Conservation (phyloP, 2,329 filamentous ascomycete species). For the Hypoxylon sp. region DNA sequence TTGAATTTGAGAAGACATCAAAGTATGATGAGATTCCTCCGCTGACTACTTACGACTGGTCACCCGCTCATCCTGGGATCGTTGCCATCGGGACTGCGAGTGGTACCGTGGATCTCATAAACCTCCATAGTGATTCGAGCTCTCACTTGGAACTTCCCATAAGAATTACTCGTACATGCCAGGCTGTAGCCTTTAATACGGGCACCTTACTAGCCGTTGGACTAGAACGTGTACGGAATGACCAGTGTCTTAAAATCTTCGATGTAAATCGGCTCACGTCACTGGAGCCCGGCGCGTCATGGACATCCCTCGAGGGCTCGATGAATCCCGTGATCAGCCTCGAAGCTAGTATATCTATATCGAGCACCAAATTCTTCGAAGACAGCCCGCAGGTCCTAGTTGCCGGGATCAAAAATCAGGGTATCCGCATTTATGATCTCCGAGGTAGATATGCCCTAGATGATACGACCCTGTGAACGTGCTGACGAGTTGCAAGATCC, state of each 20-base stretch:
- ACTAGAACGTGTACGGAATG: constrained; percentile 84
- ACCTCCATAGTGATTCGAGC: constrained; percentile 79
- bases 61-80: constrained; percentile 72
- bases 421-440: constrained; percentile 82
- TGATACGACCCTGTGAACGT: not conserved
- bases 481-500: constrained; percentile 59
- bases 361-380: constrained; percentile 86
- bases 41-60: constrained; percentile 78
- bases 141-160: constrained; percentile 76
- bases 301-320: constrained; percentile 66
- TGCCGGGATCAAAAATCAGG: constrained; percentile 81
- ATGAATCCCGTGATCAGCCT: constrained; percentile 71
- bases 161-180: constrained; percentile 82
- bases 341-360: constrained; percentile 80
- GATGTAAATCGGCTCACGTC: constrained; percentile 76
- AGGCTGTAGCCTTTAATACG: constrained; percentile 84
- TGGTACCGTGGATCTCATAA: constrained; percentile 81
- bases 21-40: constrained; percentile 75
- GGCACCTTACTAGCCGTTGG: constrained; percentile 81
- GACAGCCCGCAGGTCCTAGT: constrained; percentile 82
- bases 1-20: constrained; percentile 70
- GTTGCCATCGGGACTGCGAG: constrained; percentile 82
- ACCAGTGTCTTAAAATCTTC: constrained; percentile 86
- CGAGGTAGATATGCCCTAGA: constrained; percentile 67
- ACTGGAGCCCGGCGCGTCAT: constrained; percentile 62